phyloP scores from a whole-genome alignment of 2,329 filamentous ascomycete species.

The Bipolaris zeicola region DNA sequence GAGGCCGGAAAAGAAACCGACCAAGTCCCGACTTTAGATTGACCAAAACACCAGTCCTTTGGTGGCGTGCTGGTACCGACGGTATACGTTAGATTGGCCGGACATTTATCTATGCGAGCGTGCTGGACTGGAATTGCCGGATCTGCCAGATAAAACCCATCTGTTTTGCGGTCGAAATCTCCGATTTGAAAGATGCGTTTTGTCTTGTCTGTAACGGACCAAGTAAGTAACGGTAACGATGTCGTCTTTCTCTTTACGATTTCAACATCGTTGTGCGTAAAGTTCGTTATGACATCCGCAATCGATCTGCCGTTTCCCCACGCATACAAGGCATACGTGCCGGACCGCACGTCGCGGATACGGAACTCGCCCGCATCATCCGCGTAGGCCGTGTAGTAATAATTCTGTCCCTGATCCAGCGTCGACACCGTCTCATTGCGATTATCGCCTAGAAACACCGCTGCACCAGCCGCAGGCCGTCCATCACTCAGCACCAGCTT shows the following conservation, averaged over 20 bases:
- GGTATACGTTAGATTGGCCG: constrained; percentile 54
- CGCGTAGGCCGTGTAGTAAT: constrained; percentile 59
- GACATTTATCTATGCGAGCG: constrained; percentile 53
- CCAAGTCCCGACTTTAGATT: constrained; percentile 47
- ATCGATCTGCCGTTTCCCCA: constrained; percentile 57
- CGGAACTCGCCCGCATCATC: constrained; percentile 52
- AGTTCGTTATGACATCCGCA: constrained; percentile 54
- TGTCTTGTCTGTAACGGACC: constrained; percentile 47
- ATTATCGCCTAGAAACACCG: constrained; percentile 59
- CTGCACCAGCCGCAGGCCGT: constrained; percentile 55
- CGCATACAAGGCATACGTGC: constrained; percentile 56
- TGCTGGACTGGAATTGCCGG: constrained; percentile 53
- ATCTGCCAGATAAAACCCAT: constrained; percentile 52
- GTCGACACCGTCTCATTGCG: constrained; percentile 53
- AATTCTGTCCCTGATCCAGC: constrained; percentile 55
- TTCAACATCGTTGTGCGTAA: constrained; percentile 50
- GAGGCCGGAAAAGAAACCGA: constrained; percentile 39
- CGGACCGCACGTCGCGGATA: constrained; percentile 53
- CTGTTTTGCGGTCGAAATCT: constrained; percentile 54
- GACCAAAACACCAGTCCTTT: constrained; percentile 58
- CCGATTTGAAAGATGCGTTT: constrained; percentile 58
- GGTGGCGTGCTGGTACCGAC: constrained; percentile 43
- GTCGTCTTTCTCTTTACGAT: constrained; percentile 45
- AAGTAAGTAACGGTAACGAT: constrained; percentile 50
- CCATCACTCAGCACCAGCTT: constrained; percentile 55